Percentiles rank a stretch among this genome's conserved stretches.
Conservation (phyloP, 2,329 filamentous ascomycete species). For the Curvularia verruculosa region DNA sequence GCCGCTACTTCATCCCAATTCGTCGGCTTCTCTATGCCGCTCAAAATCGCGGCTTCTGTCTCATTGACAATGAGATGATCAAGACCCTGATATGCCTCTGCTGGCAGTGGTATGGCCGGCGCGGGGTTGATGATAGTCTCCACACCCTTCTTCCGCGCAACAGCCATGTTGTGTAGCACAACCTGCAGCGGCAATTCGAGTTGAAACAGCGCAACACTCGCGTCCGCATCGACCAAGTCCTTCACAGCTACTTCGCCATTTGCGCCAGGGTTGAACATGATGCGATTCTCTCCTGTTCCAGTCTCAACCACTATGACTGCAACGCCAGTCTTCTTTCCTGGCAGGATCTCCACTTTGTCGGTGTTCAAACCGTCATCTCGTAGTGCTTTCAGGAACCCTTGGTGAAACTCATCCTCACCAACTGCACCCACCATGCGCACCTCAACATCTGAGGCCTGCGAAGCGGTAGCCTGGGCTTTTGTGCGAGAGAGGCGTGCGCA, state of each 20-base stretch:
- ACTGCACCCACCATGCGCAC: slow-evolving; percentile 59
- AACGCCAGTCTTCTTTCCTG: slow-evolving; percentile 55
- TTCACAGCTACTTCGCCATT: slow-evolving; percentile 50
- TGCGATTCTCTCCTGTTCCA: slow-evolving; percentile 56
- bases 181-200: slow-evolving; percentile 55
- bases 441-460: slow-evolving; percentile 43
- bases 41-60: slow-evolving; percentile 80
- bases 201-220: slow-evolving; percentile 54
- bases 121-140: slow-evolving; percentile 84
- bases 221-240: slow-evolving; percentile 50
- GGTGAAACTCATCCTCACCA: slow-evolving; percentile 54
- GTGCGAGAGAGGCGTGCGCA: slow-evolving; percentile 79
- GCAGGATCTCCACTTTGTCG: slow-evolving; percentile 47
- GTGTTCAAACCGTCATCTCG: slow-evolving; percentile 54
- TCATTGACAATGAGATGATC: slow-evolving; percentile 89
- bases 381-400: slow-evolving; percentile 50
- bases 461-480: slow-evolving; percentile 32
- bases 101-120: slow-evolving; percentile 69
- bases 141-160: slow-evolving; percentile 41
- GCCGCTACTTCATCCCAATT: slow-evolving; percentile 46
- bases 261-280: slow-evolving; percentile 56
- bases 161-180: slow-evolving; percentile 47
- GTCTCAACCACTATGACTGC: slow-evolving; percentile 59
- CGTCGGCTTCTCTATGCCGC: slow-evolving; percentile 53
- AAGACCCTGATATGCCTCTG: slow-evolving; percentile 68